phyloP scores from a whole-genome alignment of 2,329 filamentous ascomycete species.

The Xylariaceae sp. region DNA sequence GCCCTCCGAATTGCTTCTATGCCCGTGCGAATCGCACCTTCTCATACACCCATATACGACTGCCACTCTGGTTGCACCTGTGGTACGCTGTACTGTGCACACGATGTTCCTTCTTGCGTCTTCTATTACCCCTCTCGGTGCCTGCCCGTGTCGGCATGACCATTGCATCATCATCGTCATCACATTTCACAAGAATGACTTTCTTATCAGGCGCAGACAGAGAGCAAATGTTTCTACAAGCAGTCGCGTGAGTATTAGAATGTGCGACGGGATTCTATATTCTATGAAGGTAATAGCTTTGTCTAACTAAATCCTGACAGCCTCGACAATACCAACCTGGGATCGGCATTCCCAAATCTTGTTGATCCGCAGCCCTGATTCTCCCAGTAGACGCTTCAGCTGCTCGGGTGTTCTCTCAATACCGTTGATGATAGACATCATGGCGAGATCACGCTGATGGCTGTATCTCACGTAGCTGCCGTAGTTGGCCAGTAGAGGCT shows the following conservation, averaged over 20 bases:
- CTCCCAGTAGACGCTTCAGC: conserved; percentile 27
- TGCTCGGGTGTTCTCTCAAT: conserved; percentile 34
- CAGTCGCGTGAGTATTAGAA: neutral
- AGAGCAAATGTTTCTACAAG: neutral
- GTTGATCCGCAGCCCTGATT: conserved; percentile 29
- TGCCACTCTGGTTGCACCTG: no score
- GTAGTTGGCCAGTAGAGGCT: conserved; percentile 33
- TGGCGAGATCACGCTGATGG: conserved; percentile 31
- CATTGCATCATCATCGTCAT: no score
- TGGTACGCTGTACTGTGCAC: no score
- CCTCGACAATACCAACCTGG: conserved; percentile 26
- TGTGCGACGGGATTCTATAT: neutral
- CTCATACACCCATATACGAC: no score
- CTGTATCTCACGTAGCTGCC: conserved; percentile 33
- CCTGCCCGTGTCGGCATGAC: no score
- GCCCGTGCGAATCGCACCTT: no score
- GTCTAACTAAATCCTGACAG: neutral
- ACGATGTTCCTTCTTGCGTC: no score
- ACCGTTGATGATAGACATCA: conserved; percentile 35
- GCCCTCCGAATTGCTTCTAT: no score
- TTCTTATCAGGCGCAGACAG: no score
- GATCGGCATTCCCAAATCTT: conserved; percentile 33
- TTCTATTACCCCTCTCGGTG: no score
- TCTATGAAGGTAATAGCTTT: neutral
- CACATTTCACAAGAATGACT: no score